Conservation (phyloP, 768 basidiomycete species). For the Lepiota subincarnata region DNA sequence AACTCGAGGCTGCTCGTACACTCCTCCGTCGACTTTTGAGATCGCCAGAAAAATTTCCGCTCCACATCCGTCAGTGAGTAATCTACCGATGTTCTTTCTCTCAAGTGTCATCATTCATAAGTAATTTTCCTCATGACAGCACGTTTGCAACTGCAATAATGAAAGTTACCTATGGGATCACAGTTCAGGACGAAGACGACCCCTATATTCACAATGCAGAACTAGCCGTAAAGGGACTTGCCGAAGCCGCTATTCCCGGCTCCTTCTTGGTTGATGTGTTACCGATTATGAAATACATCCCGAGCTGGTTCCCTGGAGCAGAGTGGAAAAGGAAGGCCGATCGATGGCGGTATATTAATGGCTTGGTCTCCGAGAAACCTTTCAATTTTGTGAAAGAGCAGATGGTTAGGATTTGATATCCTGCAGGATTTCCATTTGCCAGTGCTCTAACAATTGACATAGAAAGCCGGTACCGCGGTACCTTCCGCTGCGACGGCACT, state of each 20-base stretch:
- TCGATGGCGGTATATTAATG: constrained; percentile 23
- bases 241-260: constrained; percentile 23
- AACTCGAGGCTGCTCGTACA: constrained; percentile 19
- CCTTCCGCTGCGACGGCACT: constrained; percentile 6
- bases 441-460: background rate
- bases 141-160: constrained; percentile 3
- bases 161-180: constrained; percentile 10
- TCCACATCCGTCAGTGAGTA: constrained; percentile 24
- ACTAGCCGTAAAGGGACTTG: constrained; percentile 20
- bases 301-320: constrained; percentile 40
- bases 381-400: constrained; percentile 25
- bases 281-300: constrained; percentile 23
- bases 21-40: constrained; percentile 19
- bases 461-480: constrained; percentile 1
- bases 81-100: background rate
- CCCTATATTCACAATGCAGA: constrained; percentile 21
- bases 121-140: background rate
- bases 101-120: background rate
- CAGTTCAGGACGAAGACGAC: background rate
- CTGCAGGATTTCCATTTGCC: too few species aligned
- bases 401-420: constrained; percentile 22
- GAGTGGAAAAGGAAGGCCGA: constrained; percentile 38
- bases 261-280: constrained; percentile 27
- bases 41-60: constrained; percentile 19
- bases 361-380: constrained; percentile 29